Evolutionary conservation across 345 rosid species (phyloP).

Genomic region (Laguncularia racemosa): DNA sequence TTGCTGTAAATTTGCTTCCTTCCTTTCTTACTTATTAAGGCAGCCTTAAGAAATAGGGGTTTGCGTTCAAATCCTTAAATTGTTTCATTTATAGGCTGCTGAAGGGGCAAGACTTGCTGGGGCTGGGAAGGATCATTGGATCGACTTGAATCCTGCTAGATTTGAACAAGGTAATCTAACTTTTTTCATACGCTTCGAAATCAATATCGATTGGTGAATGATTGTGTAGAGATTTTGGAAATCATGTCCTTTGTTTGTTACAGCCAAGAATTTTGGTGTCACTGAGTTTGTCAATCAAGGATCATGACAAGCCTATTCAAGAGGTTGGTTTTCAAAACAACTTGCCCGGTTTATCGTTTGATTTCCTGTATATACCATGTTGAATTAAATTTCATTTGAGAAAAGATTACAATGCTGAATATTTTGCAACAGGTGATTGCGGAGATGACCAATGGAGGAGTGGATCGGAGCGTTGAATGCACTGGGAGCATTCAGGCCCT

Average conservation of each 20-base stretch:
- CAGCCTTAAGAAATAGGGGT: no score
- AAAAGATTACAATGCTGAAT: not conserved
- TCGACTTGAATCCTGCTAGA: constrained; percentile 57
- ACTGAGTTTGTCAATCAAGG: constrained; percentile 32
- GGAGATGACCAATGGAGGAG: constrained; percentile 45
- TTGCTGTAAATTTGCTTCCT: constrained; percentile 32
- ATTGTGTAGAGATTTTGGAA: not conserved
- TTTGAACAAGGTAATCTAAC: constrained; percentile 33
- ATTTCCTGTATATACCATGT: no score
- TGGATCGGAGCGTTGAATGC: constrained; percentile 37
- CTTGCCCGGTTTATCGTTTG: not conserved
- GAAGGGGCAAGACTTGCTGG: constrained; percentile 76
- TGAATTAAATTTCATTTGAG: no score
- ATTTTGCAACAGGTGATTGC: constrained; percentile 23
- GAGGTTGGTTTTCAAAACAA: constrained; percentile 15
- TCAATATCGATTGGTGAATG: not conserved
- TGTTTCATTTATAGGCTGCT: constrained; percentile 35
- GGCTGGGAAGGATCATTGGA: constrained; percentile 64
- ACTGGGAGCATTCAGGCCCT: constrained; percentile 34
- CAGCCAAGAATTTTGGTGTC: constrained; percentile 38
- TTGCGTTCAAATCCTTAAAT: no score
- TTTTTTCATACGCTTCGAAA: no score
- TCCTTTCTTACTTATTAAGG: no score
- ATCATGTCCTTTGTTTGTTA: not conserved
- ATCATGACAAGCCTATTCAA: constrained; percentile 28